Evolutionary conservation across 345 rosid species (phyloP), one percentile per base, ranked within the genome.

Genomic region (Orychophragmus violaceus): DNA sequence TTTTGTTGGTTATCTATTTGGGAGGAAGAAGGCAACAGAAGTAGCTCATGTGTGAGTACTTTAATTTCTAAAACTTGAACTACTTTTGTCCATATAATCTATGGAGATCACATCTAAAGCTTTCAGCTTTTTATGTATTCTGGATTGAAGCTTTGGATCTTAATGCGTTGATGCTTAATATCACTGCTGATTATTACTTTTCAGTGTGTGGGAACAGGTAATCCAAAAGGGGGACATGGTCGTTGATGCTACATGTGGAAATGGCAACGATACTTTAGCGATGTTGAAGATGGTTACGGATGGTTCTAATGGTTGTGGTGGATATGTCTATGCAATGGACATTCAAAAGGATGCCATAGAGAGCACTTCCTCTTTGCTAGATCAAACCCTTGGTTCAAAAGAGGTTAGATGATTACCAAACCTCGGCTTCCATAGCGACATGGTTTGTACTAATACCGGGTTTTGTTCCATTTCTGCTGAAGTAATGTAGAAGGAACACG

Each of bases 211-310:
- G 98, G 77, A 77, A 66, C 74, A 79, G 74, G 89, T 90, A 8
- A 78, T 87, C 22, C 83, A 13, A 58, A 82, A 80, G 78, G 92
- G 98, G 24, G 97, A 90, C 54, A 66, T 76, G 5, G 98, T 76
- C 2, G 56, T 90, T 24, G 97, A 93, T 75, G 97, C 98, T 53
- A 90, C 98, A 1, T 90, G 94, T 78, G 96, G 97, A 46, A 93
- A 90, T 51, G 96, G 98, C 21, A 64, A 84, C 59, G 98, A 93
- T 74, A 88, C 97, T 36, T 77, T 85, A 59, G 87, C 87, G 18
- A 79, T 90, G 81, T 82, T 88, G 28, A 87, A 85, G 70, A 66
- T 90, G 81, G 83, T 93, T 56, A 81, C 77, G 16, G 85, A 84
- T 67, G 86, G 78, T 30, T 81, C 86, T n/a, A 78, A 81, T 49